A percentile compares a stretch with the other conserved stretches of the same genome.
These are phyloP conservation scores for Cryomyces minteri DNA, from an alignment of 495 filamentous ascomycete species.

Conservation along the genomic window DNA sequence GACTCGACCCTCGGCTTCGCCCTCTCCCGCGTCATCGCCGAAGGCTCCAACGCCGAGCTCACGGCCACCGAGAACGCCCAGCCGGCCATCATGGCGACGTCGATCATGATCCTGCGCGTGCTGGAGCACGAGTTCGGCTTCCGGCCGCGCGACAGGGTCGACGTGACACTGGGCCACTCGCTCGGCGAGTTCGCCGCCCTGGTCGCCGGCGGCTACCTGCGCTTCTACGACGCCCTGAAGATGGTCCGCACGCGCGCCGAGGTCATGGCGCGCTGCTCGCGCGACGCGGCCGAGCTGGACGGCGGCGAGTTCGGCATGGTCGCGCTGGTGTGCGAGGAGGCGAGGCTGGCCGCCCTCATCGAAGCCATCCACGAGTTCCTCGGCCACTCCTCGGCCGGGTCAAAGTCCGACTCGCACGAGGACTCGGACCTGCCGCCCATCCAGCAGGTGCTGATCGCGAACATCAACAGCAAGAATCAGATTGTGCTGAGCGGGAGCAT, in stretches of 20 bases:
- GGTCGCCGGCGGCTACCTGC: slow-evolving; percentile 60
- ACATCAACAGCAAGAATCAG: slow-evolving; percentile 90
- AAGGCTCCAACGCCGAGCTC: slow-evolving; percentile 56
- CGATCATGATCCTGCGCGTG: slow-evolving; percentile 75
- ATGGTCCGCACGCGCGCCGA: slow-evolving; percentile 67
- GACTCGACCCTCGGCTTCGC: slow-evolving; percentile 50
- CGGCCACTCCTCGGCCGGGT: slow-evolving; percentile 40
- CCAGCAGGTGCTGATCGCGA: slow-evolving; percentile 79
- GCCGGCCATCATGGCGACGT: slow-evolving; percentile 90
- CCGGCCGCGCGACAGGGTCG: slow-evolving; percentile 41
- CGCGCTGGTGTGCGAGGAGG: slow-evolving; percentile 69
- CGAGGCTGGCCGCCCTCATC: slow-evolving; percentile 48
- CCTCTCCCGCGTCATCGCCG: slow-evolving; percentile 58
- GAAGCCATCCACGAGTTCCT: slow-evolving; percentile 65
- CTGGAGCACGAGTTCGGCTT: slow-evolving; percentile 77
- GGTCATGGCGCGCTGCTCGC: slow-evolving; percentile 64
- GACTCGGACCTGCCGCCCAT: slow-evolving; percentile 41
- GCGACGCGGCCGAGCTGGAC: slow-evolving; percentile 36
- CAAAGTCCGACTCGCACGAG: slow-evolving; percentile 43
- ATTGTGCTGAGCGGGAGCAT: slow-evolving; percentile 87
- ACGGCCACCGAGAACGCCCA: slow-evolving; percentile 78
- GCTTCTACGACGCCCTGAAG: slow-evolving; percentile 56
- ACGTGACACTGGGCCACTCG: slow-evolving; percentile 79
- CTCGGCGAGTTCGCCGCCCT: slow-evolving; percentile 91
- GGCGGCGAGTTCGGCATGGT: slow-evolving; percentile 81